Evolutionary conservation across 169 alveolate genomes (phyloP).

Genomic region (Sarcocystis neurona): DNA sequence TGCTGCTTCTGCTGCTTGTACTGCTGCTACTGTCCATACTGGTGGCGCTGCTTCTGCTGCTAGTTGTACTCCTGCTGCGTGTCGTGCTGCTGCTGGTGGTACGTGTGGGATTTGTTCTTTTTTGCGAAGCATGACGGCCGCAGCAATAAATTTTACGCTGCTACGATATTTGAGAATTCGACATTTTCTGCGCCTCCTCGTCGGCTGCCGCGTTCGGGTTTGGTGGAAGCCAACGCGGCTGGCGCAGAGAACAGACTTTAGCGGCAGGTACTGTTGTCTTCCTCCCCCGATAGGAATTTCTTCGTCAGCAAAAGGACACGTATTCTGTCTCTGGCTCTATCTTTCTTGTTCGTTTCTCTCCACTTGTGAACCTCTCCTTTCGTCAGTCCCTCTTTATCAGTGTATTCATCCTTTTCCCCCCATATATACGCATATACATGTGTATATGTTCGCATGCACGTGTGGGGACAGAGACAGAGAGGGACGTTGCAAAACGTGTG

Average conservation of each 20-base stretch:
- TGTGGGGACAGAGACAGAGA: too few relatives aligned
- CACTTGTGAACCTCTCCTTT: too few relatives aligned
- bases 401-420: too few relatives aligned
- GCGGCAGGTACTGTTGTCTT: conserved; percentile 53
- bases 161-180: conserved; percentile 36
- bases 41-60: too few relatives aligned
- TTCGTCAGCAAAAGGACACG: too few relatives aligned
- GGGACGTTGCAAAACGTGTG: too few relatives aligned
- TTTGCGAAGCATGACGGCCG: background rate
- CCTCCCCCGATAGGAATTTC: too few relatives aligned
- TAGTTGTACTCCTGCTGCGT: background rate
- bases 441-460: too few relatives aligned
- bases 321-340: too few relatives aligned
- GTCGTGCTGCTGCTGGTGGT: background rate
- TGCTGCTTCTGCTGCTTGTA: background rate
- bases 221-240: conserved; percentile 52
- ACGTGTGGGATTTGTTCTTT: background rate
- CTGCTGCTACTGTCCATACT: background rate
- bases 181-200: conserved; percentile 15
- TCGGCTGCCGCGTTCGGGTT: conserved; percentile 27
- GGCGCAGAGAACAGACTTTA: conserved; percentile 23
- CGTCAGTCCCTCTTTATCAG: too few relatives aligned
- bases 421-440: too few relatives aligned
- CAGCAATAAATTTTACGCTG: conserved; percentile 9
- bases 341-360: too few relatives aligned